Evolutionary conservation across 768 basidiomycete genomes (phyloP).

Genomic region (Auricularia sp.): DNA sequence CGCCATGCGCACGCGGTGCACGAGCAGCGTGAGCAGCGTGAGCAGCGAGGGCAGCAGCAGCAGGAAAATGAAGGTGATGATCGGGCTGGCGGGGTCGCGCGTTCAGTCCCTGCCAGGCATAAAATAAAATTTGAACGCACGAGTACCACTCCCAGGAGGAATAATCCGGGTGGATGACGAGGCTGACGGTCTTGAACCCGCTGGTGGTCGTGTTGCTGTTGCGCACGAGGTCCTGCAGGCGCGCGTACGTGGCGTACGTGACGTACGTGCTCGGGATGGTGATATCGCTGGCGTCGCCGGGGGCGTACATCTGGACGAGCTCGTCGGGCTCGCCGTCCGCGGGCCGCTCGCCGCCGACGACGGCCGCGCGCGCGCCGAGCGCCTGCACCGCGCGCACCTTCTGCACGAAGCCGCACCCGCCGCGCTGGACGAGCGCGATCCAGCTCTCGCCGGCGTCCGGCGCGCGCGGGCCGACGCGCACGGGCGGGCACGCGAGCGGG

Average conservation of each 20-base stretch:
- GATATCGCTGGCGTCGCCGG: slow-evolving; percentile 80
- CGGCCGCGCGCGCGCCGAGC: slow-evolving; percentile 75
- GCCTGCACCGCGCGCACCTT: slow-evolving; percentile 53
- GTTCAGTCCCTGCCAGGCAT: neutral
- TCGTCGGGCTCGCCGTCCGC: slow-evolving; percentile 57
- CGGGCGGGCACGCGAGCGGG: slow-evolving; percentile 50
- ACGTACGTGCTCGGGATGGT: slow-evolving; percentile 82
- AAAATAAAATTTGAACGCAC: slow-evolving; percentile 33
- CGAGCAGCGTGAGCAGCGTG: slow-evolving; percentile 79
- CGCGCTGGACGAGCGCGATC: slow-evolving; percentile 88
- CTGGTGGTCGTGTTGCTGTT: slow-evolving; percentile 72
- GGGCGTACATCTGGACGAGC: slow-evolving; percentile 87
- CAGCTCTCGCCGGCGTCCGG: slow-evolving; percentile 63
- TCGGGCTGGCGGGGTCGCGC: slow-evolving; percentile 43
- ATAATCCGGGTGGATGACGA: slow-evolving; percentile 69
- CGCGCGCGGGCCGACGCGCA: slow-evolving; percentile 44
- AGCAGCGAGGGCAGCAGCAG: slow-evolving; percentile 83
- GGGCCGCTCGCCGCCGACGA: slow-evolving; percentile 82
- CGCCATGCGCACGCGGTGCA: slow-evolving; percentile 79
- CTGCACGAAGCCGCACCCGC: slow-evolving; percentile 81
- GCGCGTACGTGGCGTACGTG: slow-evolving; percentile 68
- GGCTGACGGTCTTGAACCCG: slow-evolving; percentile 62
- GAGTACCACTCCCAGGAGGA: slow-evolving; percentile 91
- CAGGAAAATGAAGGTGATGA: slow-evolving; percentile 78
- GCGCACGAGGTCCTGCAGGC: slow-evolving; percentile 58